Evolutionary conservation across 371 early-diverging fungal species (phyloP).

Genomic region (Rhizopus arrhizus): DNA sequence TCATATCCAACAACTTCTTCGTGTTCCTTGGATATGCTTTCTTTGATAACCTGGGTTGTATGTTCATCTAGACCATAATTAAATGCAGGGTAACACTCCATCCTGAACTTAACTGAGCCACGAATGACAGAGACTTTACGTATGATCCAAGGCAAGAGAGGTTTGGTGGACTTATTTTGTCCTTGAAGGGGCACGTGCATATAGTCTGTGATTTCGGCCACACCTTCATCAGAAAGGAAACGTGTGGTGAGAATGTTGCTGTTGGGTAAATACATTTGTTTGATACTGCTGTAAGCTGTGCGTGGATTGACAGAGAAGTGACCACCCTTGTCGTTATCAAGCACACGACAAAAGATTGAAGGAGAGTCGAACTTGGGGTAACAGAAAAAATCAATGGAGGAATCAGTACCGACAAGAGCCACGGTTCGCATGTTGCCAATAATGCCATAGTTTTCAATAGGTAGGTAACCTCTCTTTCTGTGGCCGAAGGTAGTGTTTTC

Average conservation of each 20-base stretch:
- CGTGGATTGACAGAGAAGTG: slow-evolving; percentile 62
- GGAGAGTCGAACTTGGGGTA: slow-evolving; percentile 84
- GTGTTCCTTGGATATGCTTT: slow-evolving; percentile 42
- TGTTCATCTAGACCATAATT: slow-evolving; percentile 72
- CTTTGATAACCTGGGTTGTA: slow-evolving; percentile 50
- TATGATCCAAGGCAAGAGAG: slow-evolving; percentile 76
- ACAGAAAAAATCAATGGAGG: slow-evolving; percentile 78
- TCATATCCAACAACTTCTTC: slow-evolving; percentile 18
- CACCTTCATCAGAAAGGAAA: slow-evolving; percentile 71
- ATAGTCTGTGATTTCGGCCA: slow-evolving; percentile 69
- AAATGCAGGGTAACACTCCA: slow-evolving; percentile 80
- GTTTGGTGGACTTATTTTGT: slow-evolving; percentile 40
- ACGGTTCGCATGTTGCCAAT: slow-evolving; percentile 82
- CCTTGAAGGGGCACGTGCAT: slow-evolving; percentile 61
- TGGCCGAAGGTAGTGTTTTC: slow-evolving; percentile 30
- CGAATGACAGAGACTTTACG: slow-evolving; percentile 68
- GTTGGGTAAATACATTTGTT: slow-evolving; percentile 80
- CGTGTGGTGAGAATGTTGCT: slow-evolving; percentile 76
- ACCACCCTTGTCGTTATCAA: slow-evolving; percentile 71
- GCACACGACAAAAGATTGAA: slow-evolving; percentile 68
- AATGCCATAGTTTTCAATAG: slow-evolving; percentile 80
- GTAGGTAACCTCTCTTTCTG: slow-evolving; percentile 58
- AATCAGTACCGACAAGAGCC: slow-evolving; percentile 73
- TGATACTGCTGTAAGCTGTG: slow-evolving; percentile 47
- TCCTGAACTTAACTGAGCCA: slow-evolving; percentile 60